Evolutionary conservation across 306 rosid genomes (phyloP).

Genomic region (Rubus idaeus): DNA sequence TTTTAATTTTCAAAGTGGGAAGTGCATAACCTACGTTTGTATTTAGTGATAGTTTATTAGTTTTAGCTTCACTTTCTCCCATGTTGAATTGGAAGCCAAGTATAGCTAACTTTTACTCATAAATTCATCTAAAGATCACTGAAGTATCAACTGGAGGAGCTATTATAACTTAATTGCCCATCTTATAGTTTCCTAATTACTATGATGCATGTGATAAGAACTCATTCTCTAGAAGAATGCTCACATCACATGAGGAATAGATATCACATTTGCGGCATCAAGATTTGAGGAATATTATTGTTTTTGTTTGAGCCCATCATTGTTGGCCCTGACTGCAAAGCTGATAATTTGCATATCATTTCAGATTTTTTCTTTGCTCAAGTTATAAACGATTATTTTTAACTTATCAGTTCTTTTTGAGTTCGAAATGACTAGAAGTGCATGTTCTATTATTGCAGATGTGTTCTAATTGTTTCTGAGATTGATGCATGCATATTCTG

Average conservation of each 20-base stretch:
- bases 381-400: neutral
- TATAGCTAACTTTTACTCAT: neutral
- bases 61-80: neutral
- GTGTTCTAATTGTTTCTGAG: conserved; percentile 25
- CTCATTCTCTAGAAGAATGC: neutral
- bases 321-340: neutral
- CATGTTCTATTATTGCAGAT: conserved; percentile 17
- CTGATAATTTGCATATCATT: neutral
- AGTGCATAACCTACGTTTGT: neutral
- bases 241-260: neutral
- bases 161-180: neutral
- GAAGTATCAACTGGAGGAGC: neutral
- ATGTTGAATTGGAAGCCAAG: neutral
- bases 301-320: neutral
- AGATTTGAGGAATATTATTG: neutral
- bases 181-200: conserved; percentile 6
- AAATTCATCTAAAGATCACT: neutral
- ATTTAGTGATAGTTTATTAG: neutral
- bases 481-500: conserved; percentile 40
- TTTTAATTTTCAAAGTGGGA: neutral
- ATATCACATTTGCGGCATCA: neutral
- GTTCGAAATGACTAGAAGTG: conserved; percentile 2
- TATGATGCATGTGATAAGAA: neutral
- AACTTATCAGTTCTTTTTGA: neutral
- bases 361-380: neutral